Percentiles rank a stretch among this genome's conserved stretches.
Conservation (phyloP, 305 asterid species). For the Rubia balearica region DNA sequence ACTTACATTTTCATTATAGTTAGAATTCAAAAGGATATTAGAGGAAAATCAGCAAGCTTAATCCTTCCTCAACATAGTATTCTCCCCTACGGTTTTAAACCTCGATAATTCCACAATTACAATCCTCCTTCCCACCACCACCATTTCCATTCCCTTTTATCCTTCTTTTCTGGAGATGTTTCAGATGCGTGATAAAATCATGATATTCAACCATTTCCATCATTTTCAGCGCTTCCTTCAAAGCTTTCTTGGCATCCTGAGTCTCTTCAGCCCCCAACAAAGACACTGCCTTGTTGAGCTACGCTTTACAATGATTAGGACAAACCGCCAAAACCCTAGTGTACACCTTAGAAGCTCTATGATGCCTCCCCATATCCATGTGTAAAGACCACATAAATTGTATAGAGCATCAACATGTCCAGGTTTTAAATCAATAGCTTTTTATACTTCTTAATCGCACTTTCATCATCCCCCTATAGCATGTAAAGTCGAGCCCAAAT, state of each 20-base stretch:
- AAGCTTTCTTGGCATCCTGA: slow-evolving; percentile 87
- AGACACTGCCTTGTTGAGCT: slow-evolving; percentile 85
- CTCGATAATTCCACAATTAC: slow-evolving; percentile 61
- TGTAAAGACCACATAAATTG: slow-evolving; percentile 63
- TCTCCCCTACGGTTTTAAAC: slow-evolving; percentile 69
- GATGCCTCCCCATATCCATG: slow-evolving; percentile 98
- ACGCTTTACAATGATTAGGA: slow-evolving; percentile 97
- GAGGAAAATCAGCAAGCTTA: slow-evolving; percentile 19
- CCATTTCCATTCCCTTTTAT: slow-evolving; percentile 19
- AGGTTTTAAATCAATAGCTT: no score
- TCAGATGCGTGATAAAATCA: slow-evolving; percentile 79
- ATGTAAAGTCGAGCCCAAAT: no score
- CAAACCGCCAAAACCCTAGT: slow-evolving; percentile 63
- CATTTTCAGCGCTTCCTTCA: slow-evolving; percentile 89
- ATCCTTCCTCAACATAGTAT: slow-evolving; percentile 58
- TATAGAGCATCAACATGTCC: slow-evolving; percentile 70
- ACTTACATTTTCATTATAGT: no score
- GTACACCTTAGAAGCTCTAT: slow-evolving; percentile 46
- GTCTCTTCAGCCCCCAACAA: slow-evolving; percentile 90
- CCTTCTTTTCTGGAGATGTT: slow-evolving; percentile 84
- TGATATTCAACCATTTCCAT: slow-evolving; percentile 90
- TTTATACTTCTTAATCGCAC: no score
- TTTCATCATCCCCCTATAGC: no score
- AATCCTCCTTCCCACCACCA: slow-evolving; percentile 44
- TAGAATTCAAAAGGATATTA: no score